Conservation (phyloP, 495 filamentous ascomycete genomes). For the Hypoxylon lenormandii region DNA sequence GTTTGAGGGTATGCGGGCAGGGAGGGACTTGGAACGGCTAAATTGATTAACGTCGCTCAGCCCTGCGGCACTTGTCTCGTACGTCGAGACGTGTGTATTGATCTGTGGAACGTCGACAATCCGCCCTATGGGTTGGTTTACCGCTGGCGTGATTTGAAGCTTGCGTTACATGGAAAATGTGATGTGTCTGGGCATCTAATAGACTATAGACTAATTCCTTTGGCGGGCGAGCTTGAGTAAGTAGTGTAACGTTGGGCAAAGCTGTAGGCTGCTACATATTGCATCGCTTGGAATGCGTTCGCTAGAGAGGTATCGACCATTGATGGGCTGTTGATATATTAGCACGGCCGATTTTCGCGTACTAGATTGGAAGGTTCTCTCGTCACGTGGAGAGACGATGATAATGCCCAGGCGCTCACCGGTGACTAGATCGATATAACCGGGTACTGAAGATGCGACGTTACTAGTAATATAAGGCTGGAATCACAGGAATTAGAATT, state of each 20-base stretch:
- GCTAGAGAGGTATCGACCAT: constrained; percentile 22
- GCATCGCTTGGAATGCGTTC: constrained; percentile 28
- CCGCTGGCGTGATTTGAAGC: constrained; percentile 19
- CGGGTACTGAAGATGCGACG: constrained; percentile 41
- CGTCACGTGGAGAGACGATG: constrained; percentile 32
- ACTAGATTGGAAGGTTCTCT: constrained; percentile 32
- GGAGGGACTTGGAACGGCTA: constrained; percentile 27
- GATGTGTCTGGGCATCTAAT: constrained; percentile 21
- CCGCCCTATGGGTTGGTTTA: constrained; percentile 27
- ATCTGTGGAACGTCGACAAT: constrained; percentile 21
- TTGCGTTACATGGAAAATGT: constrained; percentile 23
- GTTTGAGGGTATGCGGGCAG: background rate
- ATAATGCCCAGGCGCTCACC: constrained; percentile 22
- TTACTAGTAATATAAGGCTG: constrained; percentile 42
- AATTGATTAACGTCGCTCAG: constrained; percentile 25
- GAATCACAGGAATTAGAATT: constrained; percentile 17
- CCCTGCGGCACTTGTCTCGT: constrained; percentile 4
- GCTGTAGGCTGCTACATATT: constrained; percentile 33
- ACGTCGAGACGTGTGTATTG: constrained; percentile 1
- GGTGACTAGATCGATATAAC: constrained; percentile 30
- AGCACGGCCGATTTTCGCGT: constrained; percentile 19
- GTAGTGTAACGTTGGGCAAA: constrained; percentile 42
- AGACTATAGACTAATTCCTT: background rate
- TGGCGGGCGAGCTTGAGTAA: constrained; percentile 12
- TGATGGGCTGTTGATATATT: constrained; percentile 36